Evolutionary conservation across 2,329 filamentous ascomycete species (phyloP).

Genomic region (Alternaria viburni): DNA sequence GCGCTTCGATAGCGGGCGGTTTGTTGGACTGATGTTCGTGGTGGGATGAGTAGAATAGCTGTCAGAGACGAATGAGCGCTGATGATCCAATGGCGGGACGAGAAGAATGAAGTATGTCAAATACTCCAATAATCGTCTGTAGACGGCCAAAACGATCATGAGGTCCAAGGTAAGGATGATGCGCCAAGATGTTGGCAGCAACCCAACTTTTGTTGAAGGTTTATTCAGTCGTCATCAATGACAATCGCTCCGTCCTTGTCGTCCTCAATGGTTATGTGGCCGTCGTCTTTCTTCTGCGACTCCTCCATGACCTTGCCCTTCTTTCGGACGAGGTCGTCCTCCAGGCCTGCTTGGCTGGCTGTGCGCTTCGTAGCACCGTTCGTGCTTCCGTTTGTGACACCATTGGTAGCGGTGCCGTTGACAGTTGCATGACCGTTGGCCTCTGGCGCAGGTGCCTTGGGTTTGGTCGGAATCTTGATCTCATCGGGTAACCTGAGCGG

Average conservation of each 20-base stretch:
- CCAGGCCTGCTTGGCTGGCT: constrained; percentile 51
- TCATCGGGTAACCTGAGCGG: constrained; percentile 60
- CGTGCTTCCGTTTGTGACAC: constrained; percentile 29
- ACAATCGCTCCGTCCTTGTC: constrained; percentile 47
- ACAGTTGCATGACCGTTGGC: constrained; percentile 37
- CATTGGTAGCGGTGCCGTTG: constrained; percentile 17
- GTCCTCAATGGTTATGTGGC: constrained; percentile 44
- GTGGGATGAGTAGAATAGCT: not conserved
- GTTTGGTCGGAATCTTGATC: constrained; percentile 56
- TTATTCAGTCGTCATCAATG: constrained; percentile 41
- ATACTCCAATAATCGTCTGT: not conserved
- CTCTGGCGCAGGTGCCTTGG: constrained; percentile 42
- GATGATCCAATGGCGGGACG: not conserved
- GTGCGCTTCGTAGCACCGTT: constrained; percentile 50
- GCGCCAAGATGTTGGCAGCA: not conserved
- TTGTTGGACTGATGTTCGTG: not conserved
- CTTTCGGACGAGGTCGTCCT: constrained; percentile 46
- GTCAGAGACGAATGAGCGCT: not conserved
- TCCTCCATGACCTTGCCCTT: constrained; percentile 49
- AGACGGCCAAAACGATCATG: not conserved
- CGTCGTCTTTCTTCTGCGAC: constrained; percentile 31
- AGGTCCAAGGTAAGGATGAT: not conserved
- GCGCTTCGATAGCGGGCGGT: not conserved
- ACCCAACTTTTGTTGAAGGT: not conserved
- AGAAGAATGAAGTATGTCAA: not conserved